Conservation (phyloP, 208 protist genomes). For the Sergeia podlipaevii region DNA sequence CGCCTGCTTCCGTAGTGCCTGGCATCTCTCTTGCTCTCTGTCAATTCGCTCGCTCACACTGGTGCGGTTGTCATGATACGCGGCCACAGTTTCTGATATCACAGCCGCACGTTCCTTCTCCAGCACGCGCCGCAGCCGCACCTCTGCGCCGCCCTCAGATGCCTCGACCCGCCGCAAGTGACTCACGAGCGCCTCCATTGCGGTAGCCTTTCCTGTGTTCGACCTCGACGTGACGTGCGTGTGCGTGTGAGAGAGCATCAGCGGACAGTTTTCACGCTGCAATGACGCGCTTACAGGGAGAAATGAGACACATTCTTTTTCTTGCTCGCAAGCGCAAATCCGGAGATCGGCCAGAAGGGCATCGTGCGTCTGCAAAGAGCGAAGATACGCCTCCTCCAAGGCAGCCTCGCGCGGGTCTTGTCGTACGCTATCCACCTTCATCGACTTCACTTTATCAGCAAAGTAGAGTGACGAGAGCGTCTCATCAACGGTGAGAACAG, state of each 20-base stretch:
- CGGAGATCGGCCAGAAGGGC: slow-evolving; percentile 43
- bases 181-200: slow-evolving; percentile 13
- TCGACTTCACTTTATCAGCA: slow-evolving; percentile 74
- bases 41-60: no score
- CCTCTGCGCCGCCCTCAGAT: neutral
- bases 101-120: slow-evolving; percentile 4
- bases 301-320: slow-evolving; percentile 6
- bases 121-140: slow-evolving; percentile 7
- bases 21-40: no score
- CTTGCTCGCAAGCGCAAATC: slow-evolving; percentile 30
- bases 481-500: slow-evolving; percentile 56
- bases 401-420: slow-evolving; percentile 6
- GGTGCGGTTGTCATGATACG: no score
- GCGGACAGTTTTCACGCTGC: neutral
- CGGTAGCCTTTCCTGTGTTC: neutral
- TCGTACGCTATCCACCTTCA: slow-evolving; percentile 16
- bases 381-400: slow-evolving; percentile 27
- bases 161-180: slow-evolving; percentile 19
- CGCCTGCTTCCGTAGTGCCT: no score
- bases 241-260: slow-evolving; percentile 16
- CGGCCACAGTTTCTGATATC: no score
- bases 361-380: slow-evolving; percentile 30
- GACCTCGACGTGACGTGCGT: slow-evolving; percentile 3
- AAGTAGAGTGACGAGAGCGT: slow-evolving; percentile 83
- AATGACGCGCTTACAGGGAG: slow-evolving; percentile 8